These are phyloP conservation scores for Rhizopus delemar DNA, from an alignment of 371 early-diverging fungal species.

Conservation along the genomic window DNA sequence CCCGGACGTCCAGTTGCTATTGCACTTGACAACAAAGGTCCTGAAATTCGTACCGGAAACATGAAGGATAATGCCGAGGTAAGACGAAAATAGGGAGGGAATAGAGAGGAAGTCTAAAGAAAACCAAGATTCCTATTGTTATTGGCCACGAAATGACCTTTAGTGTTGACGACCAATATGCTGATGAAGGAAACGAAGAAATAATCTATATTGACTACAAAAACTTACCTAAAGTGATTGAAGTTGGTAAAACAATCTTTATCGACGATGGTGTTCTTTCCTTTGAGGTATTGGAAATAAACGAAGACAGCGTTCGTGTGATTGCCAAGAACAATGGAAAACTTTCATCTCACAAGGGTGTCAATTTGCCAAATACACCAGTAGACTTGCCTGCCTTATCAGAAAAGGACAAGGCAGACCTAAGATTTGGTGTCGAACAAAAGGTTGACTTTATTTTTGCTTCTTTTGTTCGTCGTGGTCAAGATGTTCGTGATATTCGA, in stretches of 20 bases:
- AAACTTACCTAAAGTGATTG: constrained; percentile 80
- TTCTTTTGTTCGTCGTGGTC: constrained; percentile 91
- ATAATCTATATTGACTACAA: constrained; percentile 87
- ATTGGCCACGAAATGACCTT: constrained; percentile 86
- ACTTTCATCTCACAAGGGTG: constrained; percentile 82
- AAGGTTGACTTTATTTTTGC: constrained; percentile 97
- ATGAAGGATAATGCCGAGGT: constrained; percentile 68
- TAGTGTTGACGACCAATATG: constrained; percentile 74
- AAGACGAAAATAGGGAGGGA: not conserved
- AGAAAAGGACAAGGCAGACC: constrained; percentile 91
- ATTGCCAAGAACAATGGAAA: constrained; percentile 76
- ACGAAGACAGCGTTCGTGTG: constrained; percentile 65
- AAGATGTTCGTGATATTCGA: constrained; percentile 87
- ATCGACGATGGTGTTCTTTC: constrained; percentile 87
- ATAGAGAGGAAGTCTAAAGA: not conserved
- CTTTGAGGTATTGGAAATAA: constrained; percentile 75
- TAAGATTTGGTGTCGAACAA: constrained; percentile 92
- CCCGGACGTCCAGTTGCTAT: constrained; percentile 81
- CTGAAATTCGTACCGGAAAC: constrained; percentile 82
- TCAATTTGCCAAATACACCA: constrained; percentile 83
- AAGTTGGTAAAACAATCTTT: constrained; percentile 83
- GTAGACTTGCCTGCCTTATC: constrained; percentile 93
- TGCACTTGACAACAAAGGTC: constrained; percentile 87
- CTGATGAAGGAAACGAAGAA: constrained; percentile 66
- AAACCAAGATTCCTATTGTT: constrained; percentile 56